A percentile compares a stretch with the other conserved stretches of the same genome.
phyloP scores from a whole-genome alignment of 768 basidiomycete species.

The Leccinum broughii region DNA sequence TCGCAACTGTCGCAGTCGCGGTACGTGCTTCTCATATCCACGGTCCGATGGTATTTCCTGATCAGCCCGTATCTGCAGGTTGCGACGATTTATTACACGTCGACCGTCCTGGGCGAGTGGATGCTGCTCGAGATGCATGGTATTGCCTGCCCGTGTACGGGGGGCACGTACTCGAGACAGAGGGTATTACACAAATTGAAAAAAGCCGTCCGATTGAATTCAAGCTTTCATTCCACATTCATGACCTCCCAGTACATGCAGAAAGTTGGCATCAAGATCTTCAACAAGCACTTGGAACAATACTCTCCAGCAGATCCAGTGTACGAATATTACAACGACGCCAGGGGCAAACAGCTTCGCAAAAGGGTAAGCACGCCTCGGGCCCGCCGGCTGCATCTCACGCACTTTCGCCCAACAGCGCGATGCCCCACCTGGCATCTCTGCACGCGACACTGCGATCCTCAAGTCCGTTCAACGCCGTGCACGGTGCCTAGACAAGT shows the following conservation, averaged over 20 bases:
- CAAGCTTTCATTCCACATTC: background rate
- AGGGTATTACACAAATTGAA: background rate
- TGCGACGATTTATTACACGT: too few species aligned
- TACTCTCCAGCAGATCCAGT: slow-evolving; percentile 75
- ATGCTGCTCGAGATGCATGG: too few species aligned
- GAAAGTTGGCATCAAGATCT: slow-evolving; percentile 58
- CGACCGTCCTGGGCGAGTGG: too few species aligned
- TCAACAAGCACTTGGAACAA: slow-evolving; percentile 62
- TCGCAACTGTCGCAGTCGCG: too few species aligned
- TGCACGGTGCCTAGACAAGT: slow-evolving; percentile 86
- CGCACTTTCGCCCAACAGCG: slow-evolving; percentile 45
- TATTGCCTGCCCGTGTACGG: too few species aligned
- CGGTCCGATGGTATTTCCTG: too few species aligned
- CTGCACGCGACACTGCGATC: slow-evolving; percentile 70
- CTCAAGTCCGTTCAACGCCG: slow-evolving; percentile 72
- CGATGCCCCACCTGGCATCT: slow-evolving; percentile 72
- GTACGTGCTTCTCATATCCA: too few species aligned
- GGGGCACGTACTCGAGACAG: slow-evolving; percentile 12
- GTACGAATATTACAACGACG: slow-evolving; percentile 48
- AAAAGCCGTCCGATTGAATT: background rate
- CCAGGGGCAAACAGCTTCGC: slow-evolving; percentile 31
- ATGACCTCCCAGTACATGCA: slow-evolving; percentile 34
- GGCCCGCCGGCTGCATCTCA: slow-evolving; percentile 3
- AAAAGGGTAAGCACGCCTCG: slow-evolving; percentile 34
- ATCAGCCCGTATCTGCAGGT: too few species aligned